Conservation (phyloP, 192 early-diverging fungal genomes). For the Pilaira anomala region DNA sequence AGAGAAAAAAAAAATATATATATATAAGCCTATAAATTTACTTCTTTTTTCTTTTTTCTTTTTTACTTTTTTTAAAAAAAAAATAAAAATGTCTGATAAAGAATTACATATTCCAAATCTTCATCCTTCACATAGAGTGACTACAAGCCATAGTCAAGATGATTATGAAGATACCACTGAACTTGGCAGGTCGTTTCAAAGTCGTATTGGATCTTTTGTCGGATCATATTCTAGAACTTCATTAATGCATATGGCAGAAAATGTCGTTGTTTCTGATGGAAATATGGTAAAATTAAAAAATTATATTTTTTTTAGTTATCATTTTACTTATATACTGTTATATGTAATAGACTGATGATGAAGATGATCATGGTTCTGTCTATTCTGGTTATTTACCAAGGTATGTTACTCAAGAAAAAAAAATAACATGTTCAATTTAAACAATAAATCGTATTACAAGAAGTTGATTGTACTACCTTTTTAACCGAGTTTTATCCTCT, state of each 20-base stretch:
- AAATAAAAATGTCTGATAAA: neutral
- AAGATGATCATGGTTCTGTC: constrained; percentile 1
- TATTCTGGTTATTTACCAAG: constrained; percentile 4
- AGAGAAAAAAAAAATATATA: constrained; percentile 9
- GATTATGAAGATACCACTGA: constrained; percentile 6
- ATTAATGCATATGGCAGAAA: constrained; percentile 35
- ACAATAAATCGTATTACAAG: too few species aligned
- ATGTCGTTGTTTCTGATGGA: constrained; percentile 8
- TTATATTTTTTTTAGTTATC: too few species aligned
- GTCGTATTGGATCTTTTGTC: constrained; percentile 27
- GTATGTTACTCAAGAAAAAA: neutral
- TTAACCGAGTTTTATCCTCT: too few species aligned
- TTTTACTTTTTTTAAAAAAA: constrained; percentile 1
- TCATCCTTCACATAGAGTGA: constrained; percentile 23
- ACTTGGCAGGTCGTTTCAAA: constrained; percentile 1
- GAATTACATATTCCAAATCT: constrained; percentile 21
- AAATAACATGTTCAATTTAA: too few species aligned
- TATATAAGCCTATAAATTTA: neutral
- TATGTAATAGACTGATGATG: neutral
- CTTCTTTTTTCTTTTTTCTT: constrained; percentile 5
- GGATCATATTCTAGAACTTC: constrained; percentile 33
- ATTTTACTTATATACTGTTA: neutral
- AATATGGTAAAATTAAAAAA: neutral
- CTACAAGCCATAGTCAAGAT: neutral
- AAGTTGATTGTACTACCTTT: too few species aligned